Base-by-base conservation (phyloP, 805 yeast species). In the Barnettozyma salicaria region DNA sequence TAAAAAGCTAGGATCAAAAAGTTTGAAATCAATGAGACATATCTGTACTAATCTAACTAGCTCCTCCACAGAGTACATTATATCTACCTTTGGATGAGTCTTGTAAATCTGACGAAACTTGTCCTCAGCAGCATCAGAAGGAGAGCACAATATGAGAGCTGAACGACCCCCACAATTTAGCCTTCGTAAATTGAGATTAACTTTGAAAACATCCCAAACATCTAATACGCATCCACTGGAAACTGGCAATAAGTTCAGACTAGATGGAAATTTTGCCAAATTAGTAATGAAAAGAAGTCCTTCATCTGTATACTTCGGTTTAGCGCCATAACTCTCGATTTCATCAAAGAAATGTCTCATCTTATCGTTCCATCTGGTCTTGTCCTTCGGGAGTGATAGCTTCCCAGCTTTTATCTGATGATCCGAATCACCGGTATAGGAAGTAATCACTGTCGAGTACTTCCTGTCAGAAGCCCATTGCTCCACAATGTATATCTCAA, bases 401-500 rank as follows among this genome's bases (percentile, higher is more conserved):
- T 79, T 69, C 24, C 72, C 74, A 2, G 80, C 95, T 14, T 65
- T 58, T 0, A 87, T 71, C 20, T 61, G 60, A 47, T 87, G 84
- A n/a, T 67, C 65, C 5, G 74, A 54, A 52, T 87, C 84, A 3
- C 98, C 98, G 0, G 97, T 90, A 58, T 74, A 92, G 1, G 90
- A 76, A 1, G 92, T 76, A 13, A 90, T 79, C 5, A 83, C 68
- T 1, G 81, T 69, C 19, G 84, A 78, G 10, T 76, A 63, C 28
- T 72, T 67, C 30, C 97, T 66, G 41, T 78, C 79, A 23, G 81
- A 70, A 3, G 84, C 80, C 98, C 98, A 92, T 58, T 90, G 97
- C 57, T 92, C 97, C 9, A 90, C 95, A 26, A 92, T 67, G 56
- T 92, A 92, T 12, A 84, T 73, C 59, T 92, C 97, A 55, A 82